Conservation (phyloP, 768 basidiomycete species). For the Xerocomus brunneocitrinus region DNA sequence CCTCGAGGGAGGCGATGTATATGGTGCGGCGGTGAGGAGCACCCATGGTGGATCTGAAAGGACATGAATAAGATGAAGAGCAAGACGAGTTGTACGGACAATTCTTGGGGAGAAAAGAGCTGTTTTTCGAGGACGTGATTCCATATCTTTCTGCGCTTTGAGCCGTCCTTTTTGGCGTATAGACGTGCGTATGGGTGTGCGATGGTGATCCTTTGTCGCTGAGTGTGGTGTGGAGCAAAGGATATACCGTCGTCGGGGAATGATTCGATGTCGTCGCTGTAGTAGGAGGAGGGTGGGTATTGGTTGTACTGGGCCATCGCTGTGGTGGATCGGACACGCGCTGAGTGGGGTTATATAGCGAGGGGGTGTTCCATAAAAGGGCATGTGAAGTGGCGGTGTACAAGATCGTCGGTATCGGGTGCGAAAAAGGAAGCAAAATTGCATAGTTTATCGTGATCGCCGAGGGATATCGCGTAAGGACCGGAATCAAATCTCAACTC, state of each 20-base stretch:
- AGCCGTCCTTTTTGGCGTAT: slow-evolving; percentile 56
- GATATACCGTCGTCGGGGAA: slow-evolving; percentile 25
- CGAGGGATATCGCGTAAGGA: not conserved
- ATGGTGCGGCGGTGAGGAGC: slow-evolving; percentile 65
- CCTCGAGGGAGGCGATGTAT: slow-evolving; percentile 69
- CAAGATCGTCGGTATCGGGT: slow-evolving; percentile 20
- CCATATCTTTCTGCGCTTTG: slow-evolving; percentile 73
- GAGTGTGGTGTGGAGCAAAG: slow-evolving; percentile 12
- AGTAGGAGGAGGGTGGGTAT: slow-evolving; percentile 3
- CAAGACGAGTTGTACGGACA: slow-evolving; percentile 38
- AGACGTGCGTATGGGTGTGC: slow-evolving; percentile 68
- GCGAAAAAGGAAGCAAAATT: not conserved
- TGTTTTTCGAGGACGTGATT: slow-evolving; percentile 72
- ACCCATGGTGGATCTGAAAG: slow-evolving; percentile 54
- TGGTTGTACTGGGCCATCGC: slow-evolving; percentile 18
- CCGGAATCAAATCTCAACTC: slow-evolving; percentile 21
- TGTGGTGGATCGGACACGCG: slow-evolving; percentile 4
- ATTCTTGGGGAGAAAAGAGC: slow-evolving; percentile 61
- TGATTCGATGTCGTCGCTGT: slow-evolving; percentile 3
- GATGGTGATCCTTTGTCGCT: slow-evolving; percentile 32
- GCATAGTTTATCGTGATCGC: not conserved
- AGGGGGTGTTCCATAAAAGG: slow-evolving; percentile 14
- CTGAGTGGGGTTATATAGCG: slow-evolving; percentile 17
- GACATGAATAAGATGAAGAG: not conserved
- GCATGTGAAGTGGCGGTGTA: slow-evolving; percentile 1